A percentile compares a stretch with the other conserved stretches of the same genome.
Evolutionary conservation across 441 rosid species (phyloP).

Genomic region (Pelargonium cotyledonis): DNA sequence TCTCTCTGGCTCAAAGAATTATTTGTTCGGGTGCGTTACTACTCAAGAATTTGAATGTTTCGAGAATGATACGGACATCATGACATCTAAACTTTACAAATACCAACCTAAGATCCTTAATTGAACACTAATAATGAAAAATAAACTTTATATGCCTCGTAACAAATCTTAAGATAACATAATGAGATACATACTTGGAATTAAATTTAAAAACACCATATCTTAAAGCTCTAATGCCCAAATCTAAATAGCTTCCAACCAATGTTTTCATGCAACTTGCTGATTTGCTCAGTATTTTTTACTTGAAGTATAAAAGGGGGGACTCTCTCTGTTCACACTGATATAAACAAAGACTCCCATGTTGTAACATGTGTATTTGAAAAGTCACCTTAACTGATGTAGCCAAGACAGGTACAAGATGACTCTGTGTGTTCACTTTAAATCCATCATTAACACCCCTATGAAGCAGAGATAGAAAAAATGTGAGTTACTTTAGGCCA

Average conservation of each 20-base stretch:
- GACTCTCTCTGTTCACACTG: too few species aligned
- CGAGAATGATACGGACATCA: background rate
- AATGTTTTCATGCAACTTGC: background rate
- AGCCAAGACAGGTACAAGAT: conserved; percentile 84
- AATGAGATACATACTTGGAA: too few species aligned
- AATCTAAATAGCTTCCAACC: background rate
- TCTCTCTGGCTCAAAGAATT: background rate
- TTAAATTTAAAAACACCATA: background rate
- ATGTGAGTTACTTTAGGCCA: conserved; percentile 6
- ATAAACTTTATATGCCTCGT: background rate
- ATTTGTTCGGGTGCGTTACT: background rate
- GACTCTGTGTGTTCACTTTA: conserved; percentile 82
- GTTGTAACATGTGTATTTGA: background rate
- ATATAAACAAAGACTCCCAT: background rate
- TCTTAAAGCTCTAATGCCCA: background rate
- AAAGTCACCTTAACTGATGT: conserved; percentile 69
- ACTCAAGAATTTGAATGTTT: background rate
- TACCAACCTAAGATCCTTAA: background rate
- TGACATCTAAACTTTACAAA: background rate
- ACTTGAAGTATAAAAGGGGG: too few species aligned
- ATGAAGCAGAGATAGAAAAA: conserved; percentile 22
- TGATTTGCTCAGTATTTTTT: too few species aligned
- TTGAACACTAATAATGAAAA: background rate
- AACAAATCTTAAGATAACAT: too few species aligned
- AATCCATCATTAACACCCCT: conserved; percentile 90